Conservation (phyloP, 2,329 filamentous ascomycete genomes). For the Lecanicillium sp. region DNA sequence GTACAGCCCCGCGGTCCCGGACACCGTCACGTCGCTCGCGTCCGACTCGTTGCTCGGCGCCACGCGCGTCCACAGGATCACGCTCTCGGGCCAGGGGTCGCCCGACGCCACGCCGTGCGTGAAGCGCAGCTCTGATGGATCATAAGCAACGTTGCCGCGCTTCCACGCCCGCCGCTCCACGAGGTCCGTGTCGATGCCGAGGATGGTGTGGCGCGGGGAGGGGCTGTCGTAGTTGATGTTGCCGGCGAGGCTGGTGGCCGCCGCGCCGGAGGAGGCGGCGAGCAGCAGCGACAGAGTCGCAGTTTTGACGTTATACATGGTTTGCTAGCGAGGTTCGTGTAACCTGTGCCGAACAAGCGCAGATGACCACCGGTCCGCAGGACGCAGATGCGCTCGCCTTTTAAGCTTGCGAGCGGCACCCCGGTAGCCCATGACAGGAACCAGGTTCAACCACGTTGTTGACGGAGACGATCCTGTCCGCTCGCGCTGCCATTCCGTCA, state of each 20-base stretch:
- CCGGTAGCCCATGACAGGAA: no score
- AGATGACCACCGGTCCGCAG: no score
- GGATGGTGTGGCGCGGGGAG: conserved; percentile 54
- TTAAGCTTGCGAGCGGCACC: no score
- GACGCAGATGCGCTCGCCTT: no score
- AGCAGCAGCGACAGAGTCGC: background rate
- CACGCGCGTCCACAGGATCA: conserved; percentile 49
- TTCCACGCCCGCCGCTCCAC: conserved; percentile 49
- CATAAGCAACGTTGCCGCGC: conserved; percentile 36
- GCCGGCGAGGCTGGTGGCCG: conserved; percentile 20
- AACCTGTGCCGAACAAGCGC: no score
- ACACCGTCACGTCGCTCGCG: conserved; percentile 37
- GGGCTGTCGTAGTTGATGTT: conserved; percentile 66
- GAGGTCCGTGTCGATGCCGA: conserved; percentile 59
- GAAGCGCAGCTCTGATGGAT: conserved; percentile 48
- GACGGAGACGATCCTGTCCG: no score
- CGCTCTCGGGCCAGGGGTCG: conserved; percentile 48
- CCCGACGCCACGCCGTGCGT: conserved; percentile 55
- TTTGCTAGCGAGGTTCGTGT: background rate
- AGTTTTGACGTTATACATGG: background rate
- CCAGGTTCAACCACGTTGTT: no score
- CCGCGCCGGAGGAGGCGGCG: background rate
- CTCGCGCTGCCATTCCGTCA: no score
- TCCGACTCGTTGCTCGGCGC: conserved; percentile 41
- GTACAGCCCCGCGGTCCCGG: conserved; percentile 38